These are phyloP conservation scores for Mycena floridula DNA, from an alignment of 768 basidiomycete species.

Conservation along the genomic window DNA sequence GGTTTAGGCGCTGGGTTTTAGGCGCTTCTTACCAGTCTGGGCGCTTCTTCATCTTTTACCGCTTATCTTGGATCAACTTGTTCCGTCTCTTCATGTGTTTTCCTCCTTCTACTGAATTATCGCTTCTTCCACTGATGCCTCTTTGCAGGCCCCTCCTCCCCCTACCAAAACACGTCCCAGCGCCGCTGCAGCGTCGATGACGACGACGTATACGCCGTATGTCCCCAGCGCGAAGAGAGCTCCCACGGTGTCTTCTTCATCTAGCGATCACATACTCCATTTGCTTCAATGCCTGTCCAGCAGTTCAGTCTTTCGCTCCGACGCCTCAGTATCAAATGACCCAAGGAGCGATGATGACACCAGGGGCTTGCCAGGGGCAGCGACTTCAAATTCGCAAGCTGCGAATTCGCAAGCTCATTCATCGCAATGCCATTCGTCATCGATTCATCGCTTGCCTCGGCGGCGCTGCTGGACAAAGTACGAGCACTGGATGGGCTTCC, in stretches of 20 bases:
- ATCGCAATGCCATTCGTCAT: no score
- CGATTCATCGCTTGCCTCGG: slow-evolving; percentile 51
- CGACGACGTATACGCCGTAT: slow-evolving; percentile 82
- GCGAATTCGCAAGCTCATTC: no score
- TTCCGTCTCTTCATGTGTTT: no score
- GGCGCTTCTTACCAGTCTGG: no score
- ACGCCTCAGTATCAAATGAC: slow-evolving; percentile 1
- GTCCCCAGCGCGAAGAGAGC: slow-evolving; percentile 60
- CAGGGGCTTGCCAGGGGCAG: no score
- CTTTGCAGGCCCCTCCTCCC: slow-evolving; percentile 1
- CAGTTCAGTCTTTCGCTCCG: slow-evolving; percentile 18
- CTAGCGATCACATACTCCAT: not conserved
- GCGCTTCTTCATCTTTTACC: no score
- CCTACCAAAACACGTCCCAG: slow-evolving; percentile 6
- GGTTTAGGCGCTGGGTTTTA: no score
- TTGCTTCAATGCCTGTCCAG: slow-evolving; percentile 27
- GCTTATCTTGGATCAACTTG: no score
- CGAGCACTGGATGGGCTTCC: slow-evolving; percentile 83
- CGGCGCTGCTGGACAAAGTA: slow-evolving; percentile 81
- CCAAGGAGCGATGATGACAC: not conserved
- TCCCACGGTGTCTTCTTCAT: slow-evolving; percentile 20
- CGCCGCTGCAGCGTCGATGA: slow-evolving; percentile 28
- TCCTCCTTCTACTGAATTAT: no score
- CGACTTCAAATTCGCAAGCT: not conserved
- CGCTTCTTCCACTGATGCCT: not conserved